Percentiles rank a stretch among this genome's conserved stretches.
Conservation (phyloP, 192 early-diverging fungal species). For the Entrophospora sp. region DNA sequence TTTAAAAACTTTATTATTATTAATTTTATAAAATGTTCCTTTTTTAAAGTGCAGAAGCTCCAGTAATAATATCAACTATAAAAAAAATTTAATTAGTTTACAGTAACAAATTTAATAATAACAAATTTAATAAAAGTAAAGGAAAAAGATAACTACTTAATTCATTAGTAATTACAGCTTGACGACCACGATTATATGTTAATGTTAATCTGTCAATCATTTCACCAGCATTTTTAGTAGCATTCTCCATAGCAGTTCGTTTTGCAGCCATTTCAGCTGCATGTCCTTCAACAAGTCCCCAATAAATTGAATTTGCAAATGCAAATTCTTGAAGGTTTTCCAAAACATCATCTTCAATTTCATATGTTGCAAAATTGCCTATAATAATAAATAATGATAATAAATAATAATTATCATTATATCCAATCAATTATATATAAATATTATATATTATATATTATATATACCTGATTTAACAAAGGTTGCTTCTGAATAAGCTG, state of each 20-base stretch:
- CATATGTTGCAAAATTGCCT: constrained; percentile 81
- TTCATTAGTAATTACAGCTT: constrained; percentile 98
- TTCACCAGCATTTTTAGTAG: constrained; percentile 98
- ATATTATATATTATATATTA: not conserved
- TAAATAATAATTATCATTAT: not conserved
- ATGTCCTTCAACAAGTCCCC: constrained; percentile 93
- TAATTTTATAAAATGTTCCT: not conserved
- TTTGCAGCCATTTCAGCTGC: constrained; percentile 93
- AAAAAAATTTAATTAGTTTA: constrained; percentile 13
- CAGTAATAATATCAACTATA: constrained; percentile 88
- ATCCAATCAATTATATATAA: not conserved
- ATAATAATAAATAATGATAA: constrained; percentile 23
- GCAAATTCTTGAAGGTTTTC: constrained; percentile 88
- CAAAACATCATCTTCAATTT: constrained; percentile 81
- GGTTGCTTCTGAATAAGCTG: constrained; percentile 54
- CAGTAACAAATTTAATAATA: not conserved
- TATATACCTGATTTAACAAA: constrained; percentile 62
- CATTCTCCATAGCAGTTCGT: constrained; percentile 99
- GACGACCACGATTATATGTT: constrained; percentile 95
- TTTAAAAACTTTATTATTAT: not conserved
- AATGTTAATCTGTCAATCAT: constrained; percentile 95
- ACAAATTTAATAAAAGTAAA: not conserved
- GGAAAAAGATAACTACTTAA: constrained; percentile 45
- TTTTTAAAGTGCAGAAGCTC: constrained; percentile 82
- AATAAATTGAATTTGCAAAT: constrained; percentile 90